Evolutionary conservation across 2,329 filamentous ascomycete species (phyloP).

Genomic region (Trichophaea hybrida): DNA sequence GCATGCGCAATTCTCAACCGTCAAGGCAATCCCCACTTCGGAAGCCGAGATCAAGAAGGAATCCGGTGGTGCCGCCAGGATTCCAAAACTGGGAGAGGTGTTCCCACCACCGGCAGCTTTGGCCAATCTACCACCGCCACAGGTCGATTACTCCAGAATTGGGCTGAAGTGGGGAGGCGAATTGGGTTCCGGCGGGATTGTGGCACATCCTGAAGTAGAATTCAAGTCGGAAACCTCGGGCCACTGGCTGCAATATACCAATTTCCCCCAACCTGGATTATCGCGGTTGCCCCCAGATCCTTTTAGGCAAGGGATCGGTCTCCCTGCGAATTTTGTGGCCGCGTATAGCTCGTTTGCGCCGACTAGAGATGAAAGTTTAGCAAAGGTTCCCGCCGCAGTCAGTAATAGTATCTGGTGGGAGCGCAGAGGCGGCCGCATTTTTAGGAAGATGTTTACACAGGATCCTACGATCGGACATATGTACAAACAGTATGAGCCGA

Average conservation of each 20-base stretch:
- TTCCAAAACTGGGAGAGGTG: slow-evolving; percentile 16
- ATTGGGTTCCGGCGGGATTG: slow-evolving; percentile 11
- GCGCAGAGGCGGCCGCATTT: slow-evolving; percentile 7
- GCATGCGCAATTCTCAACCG: slow-evolving; percentile 15
- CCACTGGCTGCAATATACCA: slow-evolving; percentile 17
- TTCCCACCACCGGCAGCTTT: slow-evolving; percentile 16
- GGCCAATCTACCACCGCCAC: slow-evolving; percentile 1
- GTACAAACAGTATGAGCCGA: slow-evolving; percentile 3
- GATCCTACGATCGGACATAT: slow-evolving; percentile 13
- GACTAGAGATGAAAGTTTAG: slow-evolving; percentile 14
- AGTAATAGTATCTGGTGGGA: slow-evolving; percentile 21
- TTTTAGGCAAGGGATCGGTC: slow-evolving; percentile 13
- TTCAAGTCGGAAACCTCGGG: slow-evolving; percentile 7
- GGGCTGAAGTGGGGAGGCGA: slow-evolving; percentile 19
- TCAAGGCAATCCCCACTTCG: slow-evolving; percentile 13
- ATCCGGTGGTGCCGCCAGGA: slow-evolving; percentile 5
- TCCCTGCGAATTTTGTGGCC: slow-evolving; percentile 18
- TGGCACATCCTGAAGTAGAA: slow-evolving; percentile 7
- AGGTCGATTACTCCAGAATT: not conserved
- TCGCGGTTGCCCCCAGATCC: slow-evolving; percentile 10
- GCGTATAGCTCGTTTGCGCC: slow-evolving; percentile 23
- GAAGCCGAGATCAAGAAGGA: not conserved
- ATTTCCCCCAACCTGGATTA: slow-evolving; percentile 4
- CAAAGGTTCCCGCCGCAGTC: slow-evolving; percentile 15
- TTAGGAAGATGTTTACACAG: slow-evolving; percentile 10